phyloP scores from a whole-genome alignment of 805 yeast species.

The Starmerella bombi region DNA sequence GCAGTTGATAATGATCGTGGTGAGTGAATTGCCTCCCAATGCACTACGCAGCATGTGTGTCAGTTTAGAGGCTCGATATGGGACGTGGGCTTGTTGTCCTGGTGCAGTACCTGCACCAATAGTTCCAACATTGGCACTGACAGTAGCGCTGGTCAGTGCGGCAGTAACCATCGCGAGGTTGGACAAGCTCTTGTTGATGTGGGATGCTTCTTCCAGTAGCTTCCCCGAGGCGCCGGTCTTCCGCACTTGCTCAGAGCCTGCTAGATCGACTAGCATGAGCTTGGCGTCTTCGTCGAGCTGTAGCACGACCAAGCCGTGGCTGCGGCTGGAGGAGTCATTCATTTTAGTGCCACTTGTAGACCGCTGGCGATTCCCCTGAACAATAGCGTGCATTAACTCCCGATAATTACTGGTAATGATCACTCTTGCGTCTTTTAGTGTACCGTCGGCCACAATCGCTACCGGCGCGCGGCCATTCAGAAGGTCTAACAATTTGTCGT shows the following conservation, averaged over 20 bases:
- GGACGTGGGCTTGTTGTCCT: slow-evolving; percentile 37
- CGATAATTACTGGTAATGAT: slow-evolving; percentile 43
- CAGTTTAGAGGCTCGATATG: slow-evolving; percentile 64
- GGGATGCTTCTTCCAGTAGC: slow-evolving; percentile 65
- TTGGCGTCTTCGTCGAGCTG: slow-evolving; percentile 35
- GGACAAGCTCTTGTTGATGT: slow-evolving; percentile 63
- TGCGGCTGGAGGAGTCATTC: slow-evolving; percentile 62
- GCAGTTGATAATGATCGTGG: slow-evolving; percentile 58
- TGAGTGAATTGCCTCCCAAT: slow-evolving; percentile 66
- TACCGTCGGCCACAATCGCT: slow-evolving; percentile 37
- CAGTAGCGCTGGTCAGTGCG: slow-evolving; percentile 37
- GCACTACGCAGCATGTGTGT: slow-evolving; percentile 67
- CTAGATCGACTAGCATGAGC: slow-evolving; percentile 67
- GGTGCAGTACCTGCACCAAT: not conserved
- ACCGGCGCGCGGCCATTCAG: slow-evolving; percentile 30
- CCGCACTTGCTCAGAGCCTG: slow-evolving; percentile 70
- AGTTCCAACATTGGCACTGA: not conserved
- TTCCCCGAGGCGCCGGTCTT: slow-evolving; percentile 67
- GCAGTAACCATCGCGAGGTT: slow-evolving; percentile 68
- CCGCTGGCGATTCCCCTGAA: slow-evolving; percentile 44
- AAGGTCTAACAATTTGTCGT: slow-evolving; percentile 63
- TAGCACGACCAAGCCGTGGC: slow-evolving; percentile 67
- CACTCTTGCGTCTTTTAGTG: slow-evolving; percentile 47
- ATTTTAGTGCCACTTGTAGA: slow-evolving; percentile 49
- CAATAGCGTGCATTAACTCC: slow-evolving; percentile 44